Percentiles rank a stretch among this genome's conserved stretches.
phyloP scores from a whole-genome alignment of 345 rosid species.

The Lumnitzera littorea region DNA sequence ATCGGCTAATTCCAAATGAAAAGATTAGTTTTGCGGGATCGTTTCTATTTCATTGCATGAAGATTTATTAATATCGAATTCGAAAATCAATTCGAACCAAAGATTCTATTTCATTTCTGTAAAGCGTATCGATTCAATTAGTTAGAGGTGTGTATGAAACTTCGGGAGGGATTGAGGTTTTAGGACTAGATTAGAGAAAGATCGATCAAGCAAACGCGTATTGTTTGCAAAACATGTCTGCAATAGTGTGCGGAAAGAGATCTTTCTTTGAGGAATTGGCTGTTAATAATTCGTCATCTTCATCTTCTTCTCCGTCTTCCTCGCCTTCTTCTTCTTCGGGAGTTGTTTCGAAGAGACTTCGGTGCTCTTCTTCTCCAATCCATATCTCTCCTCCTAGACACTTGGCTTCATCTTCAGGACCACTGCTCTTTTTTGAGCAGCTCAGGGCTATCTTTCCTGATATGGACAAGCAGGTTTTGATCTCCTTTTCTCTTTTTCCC shows the following conservation, averaged over 20 bases:
- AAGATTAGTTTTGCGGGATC: no score
- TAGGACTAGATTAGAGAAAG: background rate
- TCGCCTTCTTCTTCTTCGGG: conserved; percentile 3
- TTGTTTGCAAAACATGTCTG: conserved; percentile 68
- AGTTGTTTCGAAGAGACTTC: background rate
- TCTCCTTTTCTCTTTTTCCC: background rate
- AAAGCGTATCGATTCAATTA: no score
- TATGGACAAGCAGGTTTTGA: conserved; percentile 68
- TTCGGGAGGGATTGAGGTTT: background rate
- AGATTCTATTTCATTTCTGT: no score
- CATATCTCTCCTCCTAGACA: background rate
- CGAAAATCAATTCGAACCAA: no score
- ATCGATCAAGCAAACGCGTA: background rate
- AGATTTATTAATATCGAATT: no score
- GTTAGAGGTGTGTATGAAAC: background rate
- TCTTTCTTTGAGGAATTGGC: conserved; percentile 73
- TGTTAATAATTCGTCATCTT: conserved; percentile 37
- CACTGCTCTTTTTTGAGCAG: conserved; percentile 35
- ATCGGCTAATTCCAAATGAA: no score
- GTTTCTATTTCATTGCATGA: no score
- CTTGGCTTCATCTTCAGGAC: conserved; percentile 4
- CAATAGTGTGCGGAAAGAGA: conserved; percentile 90
- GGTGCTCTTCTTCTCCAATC: background rate
- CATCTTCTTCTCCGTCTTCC: conserved; percentile 15
- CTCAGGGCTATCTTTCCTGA: conserved; percentile 57